Conservation (phyloP, 1,284 basidiomycete genomes). For the Coriolopsis trogii region DNA sequence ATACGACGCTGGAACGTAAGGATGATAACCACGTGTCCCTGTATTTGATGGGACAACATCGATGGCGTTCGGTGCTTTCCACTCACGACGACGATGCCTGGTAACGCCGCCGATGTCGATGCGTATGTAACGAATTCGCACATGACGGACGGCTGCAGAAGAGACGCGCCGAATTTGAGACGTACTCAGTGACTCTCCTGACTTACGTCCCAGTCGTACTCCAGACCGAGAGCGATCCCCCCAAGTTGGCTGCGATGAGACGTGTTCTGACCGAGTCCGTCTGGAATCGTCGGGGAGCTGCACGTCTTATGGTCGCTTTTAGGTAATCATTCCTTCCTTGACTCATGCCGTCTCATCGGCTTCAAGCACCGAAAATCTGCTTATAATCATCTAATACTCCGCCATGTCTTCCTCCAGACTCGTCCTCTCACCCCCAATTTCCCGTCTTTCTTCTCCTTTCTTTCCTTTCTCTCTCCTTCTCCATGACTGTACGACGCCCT, state of each 20-base stretch:
- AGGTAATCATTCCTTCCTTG: constrained; percentile 22
- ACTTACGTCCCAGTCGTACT: no score
- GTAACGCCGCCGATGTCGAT: no score
- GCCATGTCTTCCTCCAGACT: constrained; percentile 2
- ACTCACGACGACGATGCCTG: no score
- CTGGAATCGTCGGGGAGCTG: not conserved
- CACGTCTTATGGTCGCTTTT: constrained; percentile 9
- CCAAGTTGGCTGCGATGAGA: not conserved
- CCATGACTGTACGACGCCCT: constrained; percentile 25
- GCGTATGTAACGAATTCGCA: no score
- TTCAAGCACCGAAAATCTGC: constrained; percentile 8
- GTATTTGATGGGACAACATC: no score
- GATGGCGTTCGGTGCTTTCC: no score
- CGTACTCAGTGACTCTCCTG: no score
- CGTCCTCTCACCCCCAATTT: constrained; percentile 14
- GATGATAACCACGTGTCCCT: no score
- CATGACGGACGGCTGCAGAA: no score
- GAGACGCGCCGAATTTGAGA: not conserved
- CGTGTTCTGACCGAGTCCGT: constrained; percentile 1
- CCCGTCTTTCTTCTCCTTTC: constrained; percentile 7
- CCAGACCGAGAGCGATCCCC: no score
- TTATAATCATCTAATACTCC: constrained; percentile 11
- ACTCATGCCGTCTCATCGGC: constrained; percentile 19
- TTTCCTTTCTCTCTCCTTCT: not conserved
- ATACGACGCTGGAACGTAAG: no score